Evolutionary conservation across 305 asterid species (phyloP), one percentile per base, ranked within the genome.

Genomic region (Fraxinus greggii): DNA sequence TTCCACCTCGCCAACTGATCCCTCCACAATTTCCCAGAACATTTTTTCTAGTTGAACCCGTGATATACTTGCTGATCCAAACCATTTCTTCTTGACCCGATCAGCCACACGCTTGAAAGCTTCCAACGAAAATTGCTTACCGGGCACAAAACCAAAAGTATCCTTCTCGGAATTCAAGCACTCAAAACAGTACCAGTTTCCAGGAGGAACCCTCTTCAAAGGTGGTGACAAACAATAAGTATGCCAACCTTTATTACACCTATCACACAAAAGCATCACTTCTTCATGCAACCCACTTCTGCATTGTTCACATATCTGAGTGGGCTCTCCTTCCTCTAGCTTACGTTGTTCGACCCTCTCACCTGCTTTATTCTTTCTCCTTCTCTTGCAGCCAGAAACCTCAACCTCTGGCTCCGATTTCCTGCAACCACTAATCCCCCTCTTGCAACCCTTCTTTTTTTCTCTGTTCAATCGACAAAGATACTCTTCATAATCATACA

Each of bases 231-330:
- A 88, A 85, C 99, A 95, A 85, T 94, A 91, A 40, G 89, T 89
- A 83, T 95, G 99, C 99, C 99, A 95, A 67, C 99, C 99, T 88
- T 92, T 93, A 81, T 95, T 91, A 87, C 99, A 95, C 42, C 99
- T 91, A 88, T 95, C 99, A 86, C 98, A 95, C 85, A 95, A 86
- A 85, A 95, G 89, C 99, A 95, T 95, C 79, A 94, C 97, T 86
- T 95, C 98, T 80, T 95, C 99, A 70, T 95, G 98, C 87, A 92
- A 85, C 80, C 99, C 99, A 90, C 99, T 95, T 84, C 59, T 87
- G 86, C 99, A 95, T 77, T 94, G 99, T 85, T 95, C 97, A 67
- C 99, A 95, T 86, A 94, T 91, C 88, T 95, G 99, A 86, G 92
- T 97, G 9, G 69, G 83, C 77, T 78, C 92, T 80, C 80, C 89